Percentiles rank a stretch among this genome's conserved stretches.
Evolutionary conservation across 208 protist species (phyloP).

Genomic region (Crithidia thermophila): DNA sequence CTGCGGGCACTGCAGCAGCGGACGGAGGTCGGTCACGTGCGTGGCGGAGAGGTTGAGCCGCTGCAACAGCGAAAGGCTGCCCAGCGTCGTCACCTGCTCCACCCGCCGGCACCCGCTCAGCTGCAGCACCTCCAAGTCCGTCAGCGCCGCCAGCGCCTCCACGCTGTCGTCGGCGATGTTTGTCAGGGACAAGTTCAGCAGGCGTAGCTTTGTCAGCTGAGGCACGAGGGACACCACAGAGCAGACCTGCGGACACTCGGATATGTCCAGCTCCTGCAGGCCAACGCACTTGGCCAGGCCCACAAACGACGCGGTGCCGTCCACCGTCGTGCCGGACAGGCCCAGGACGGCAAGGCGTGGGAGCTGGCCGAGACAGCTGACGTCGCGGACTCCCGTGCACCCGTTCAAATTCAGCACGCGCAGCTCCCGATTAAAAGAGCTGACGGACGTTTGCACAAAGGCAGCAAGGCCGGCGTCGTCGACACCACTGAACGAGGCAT

Average conservation of each 20-base stretch:
- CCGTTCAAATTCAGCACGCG: conserved; percentile 24
- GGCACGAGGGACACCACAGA: conserved; percentile 24
- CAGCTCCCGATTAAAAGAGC: conserved; percentile 8
- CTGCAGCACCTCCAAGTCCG: conserved; percentile 33
- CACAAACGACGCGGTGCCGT: conserved; percentile 11
- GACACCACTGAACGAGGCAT: conserved; percentile 14
- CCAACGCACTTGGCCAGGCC: neutral
- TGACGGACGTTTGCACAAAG: conserved; percentile 11
- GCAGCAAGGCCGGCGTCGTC: conserved; percentile 20
- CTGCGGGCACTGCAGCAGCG: conserved; percentile 17
- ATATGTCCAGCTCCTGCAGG: conserved; percentile 19
- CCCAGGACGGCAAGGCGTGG: conserved; percentile 10
- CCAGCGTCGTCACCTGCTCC: conserved; percentile 21
- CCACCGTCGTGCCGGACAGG: conserved; percentile 22
- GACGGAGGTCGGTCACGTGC: conserved; percentile 27
- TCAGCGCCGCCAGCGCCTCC: neutral
- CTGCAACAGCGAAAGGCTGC: conserved; percentile 25
- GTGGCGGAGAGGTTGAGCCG: conserved; percentile 43
- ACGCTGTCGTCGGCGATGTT: conserved; percentile 23
- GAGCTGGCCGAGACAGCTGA: conserved; percentile 11
- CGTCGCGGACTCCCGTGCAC: conserved; percentile 17
- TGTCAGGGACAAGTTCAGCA: conserved; percentile 27
- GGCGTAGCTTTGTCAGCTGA: conserved; percentile 14
- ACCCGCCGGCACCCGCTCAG: conserved; percentile 34
- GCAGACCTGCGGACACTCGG: conserved; percentile 34